Conservation (phyloP, 768 basidiomycete species). For the Agaricus sinodeliciosus region DNA sequence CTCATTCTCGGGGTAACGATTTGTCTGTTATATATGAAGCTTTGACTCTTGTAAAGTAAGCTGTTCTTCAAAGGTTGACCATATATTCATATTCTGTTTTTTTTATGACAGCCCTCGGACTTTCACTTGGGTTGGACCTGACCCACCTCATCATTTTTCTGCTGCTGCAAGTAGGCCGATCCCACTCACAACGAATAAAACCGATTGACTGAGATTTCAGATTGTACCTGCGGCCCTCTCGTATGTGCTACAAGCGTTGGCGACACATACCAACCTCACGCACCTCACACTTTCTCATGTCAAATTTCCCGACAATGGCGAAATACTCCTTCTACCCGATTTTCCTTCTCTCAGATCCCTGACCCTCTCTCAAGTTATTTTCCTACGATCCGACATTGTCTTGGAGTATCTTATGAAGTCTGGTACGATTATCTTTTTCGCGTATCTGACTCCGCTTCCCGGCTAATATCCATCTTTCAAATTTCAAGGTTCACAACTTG, state of each 20-base stretch:
- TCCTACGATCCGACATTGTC: conserved; percentile 33
- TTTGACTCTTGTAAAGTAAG: conserved; percentile 23
- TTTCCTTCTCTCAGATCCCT: conserved; percentile 35
- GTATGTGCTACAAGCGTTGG: conserved; percentile 32
- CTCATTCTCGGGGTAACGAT: conserved; percentile 17
- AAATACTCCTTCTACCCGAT: conserved; percentile 17
- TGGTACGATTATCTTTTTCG: neutral
- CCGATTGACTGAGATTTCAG: conserved; percentile 16
- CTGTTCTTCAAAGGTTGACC: neutral
- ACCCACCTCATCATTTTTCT: conserved; percentile 56
- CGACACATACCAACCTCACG: conserved; percentile 36
- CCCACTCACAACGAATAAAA: neutral
- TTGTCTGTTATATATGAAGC: conserved; percentile 19
- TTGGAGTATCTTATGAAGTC: conserved; percentile 22
- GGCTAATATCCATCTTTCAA: neutral
- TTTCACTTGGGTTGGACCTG: conserved; percentile 55
- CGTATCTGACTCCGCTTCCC: neutral
- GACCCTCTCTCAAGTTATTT: conserved; percentile 44
- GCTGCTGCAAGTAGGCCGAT: conserved; percentile 40
- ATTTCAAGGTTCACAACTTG: conserved; percentile 19
- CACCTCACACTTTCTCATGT: conserved; percentile 44
- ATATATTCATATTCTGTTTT: neutral
- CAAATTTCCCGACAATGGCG: conserved; percentile 12
- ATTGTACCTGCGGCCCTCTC: conserved; percentile 35
- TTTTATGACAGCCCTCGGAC: conserved; percentile 29